A percentile compares a stretch with the other conserved stretches of the same genome.
These are phyloP conservation scores for Penicillium sp. DNA, from an alignment of 2,329 filamentous ascomycete species.

Conservation along the genomic window DNA sequence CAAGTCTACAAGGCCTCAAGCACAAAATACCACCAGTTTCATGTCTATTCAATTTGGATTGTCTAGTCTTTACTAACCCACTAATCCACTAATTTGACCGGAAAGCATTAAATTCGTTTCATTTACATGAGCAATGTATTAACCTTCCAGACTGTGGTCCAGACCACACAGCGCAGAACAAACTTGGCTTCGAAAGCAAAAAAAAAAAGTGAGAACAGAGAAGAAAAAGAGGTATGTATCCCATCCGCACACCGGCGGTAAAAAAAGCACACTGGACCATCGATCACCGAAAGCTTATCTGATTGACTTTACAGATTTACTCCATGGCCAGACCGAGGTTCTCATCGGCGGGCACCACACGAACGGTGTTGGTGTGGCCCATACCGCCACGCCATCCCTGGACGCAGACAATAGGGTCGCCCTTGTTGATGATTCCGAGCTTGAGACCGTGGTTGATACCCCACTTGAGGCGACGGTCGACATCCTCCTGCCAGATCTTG, in stretches of 20 bases:
- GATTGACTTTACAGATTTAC: slow-evolving; percentile 25
- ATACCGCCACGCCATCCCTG: slow-evolving; percentile 68
- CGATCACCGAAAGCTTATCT: slow-evolving; percentile 11
- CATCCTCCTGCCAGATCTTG: slow-evolving; percentile 97
- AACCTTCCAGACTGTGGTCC: slow-evolving; percentile 28
- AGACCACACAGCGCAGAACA: slow-evolving; percentile 23
- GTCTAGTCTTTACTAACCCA: background rate
- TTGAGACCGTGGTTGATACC: slow-evolving; percentile 83
- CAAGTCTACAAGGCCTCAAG: background rate
- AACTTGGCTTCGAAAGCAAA: slow-evolving; percentile 16
- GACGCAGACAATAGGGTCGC: slow-evolving; percentile 67
- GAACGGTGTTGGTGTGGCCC: slow-evolving; percentile 67
- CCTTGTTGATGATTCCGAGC: slow-evolving; percentile 76
- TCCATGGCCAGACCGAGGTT: slow-evolving; percentile 41
- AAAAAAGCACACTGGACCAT: slow-evolving; percentile 13
- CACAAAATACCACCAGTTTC: background rate
- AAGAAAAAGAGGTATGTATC: slow-evolving; percentile 26
- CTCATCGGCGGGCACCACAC: slow-evolving; percentile 51
- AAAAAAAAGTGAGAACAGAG: slow-evolving; percentile 10
- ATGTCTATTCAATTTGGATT: slow-evolving; percentile 11
- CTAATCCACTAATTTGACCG: background rate
- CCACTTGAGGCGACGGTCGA: slow-evolving; percentile 97
- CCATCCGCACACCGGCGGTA: slow-evolving; percentile 25
- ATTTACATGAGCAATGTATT: slow-evolving; percentile 34
- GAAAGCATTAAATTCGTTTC: slow-evolving; percentile 24